A percentile compares a stretch with the other conserved stretches of the same genome.
Conservation (phyloP, 352 stramenopile species). For the Phytophthora vignae region DNA sequence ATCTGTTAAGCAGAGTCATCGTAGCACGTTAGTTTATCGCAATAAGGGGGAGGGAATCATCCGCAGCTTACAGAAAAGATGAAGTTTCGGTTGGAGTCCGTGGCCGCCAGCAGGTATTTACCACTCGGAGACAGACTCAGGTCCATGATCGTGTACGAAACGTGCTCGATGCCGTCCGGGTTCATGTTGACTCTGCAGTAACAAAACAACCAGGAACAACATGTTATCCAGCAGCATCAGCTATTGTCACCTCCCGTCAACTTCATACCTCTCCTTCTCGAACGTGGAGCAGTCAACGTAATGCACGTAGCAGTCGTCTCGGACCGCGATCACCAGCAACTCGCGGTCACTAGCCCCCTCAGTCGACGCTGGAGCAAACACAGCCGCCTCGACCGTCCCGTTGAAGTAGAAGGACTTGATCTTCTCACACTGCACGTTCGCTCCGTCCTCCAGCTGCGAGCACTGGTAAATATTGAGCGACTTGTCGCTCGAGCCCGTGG, state of each 20-base stretch:
- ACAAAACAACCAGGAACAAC: not conserved
- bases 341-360: constrained; percentile 31
- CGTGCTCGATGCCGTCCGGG: constrained; percentile 84
- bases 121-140: constrained; percentile 72
- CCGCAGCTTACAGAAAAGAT: constrained; percentile 65
- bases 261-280: constrained; percentile 76
- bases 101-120: constrained; percentile 84
- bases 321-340: constrained; percentile 68
- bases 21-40: not conserved
- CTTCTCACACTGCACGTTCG: constrained; percentile 50
- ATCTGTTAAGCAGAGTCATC: constrained; percentile 38
- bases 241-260: not conserved
- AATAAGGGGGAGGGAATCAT: not conserved
- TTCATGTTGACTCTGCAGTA: constrained; percentile 85
- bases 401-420: constrained; percentile 91
- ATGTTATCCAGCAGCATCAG: not conserved
- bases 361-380: constrained; percentile 53
- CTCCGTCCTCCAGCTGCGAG: constrained; percentile 25
- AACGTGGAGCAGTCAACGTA: constrained; percentile 84
- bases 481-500: constrained; percentile 81
- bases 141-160: constrained; percentile 91
- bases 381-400: constrained; percentile 71
- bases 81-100: constrained; percentile 85
- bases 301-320: constrained; percentile 88
- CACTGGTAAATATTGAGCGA: constrained; percentile 75